These are phyloP conservation scores for Mortierella sp. DNA, from an alignment of 371 early-diverging fungal species.

Conservation along the genomic window DNA sequence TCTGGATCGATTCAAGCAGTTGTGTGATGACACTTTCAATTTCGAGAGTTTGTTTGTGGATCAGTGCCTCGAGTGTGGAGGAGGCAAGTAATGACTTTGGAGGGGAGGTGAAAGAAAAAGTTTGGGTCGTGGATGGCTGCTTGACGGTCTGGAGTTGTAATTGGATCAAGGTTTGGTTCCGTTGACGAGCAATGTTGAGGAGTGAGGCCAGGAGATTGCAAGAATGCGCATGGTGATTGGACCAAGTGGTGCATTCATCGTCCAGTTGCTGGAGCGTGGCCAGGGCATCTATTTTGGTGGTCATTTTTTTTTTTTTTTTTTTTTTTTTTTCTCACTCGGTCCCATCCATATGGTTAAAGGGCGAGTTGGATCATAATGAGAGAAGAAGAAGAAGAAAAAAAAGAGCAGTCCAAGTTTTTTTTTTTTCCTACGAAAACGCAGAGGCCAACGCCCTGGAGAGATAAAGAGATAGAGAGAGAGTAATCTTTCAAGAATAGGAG, in stretches of 20 bases:
- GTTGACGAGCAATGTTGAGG: constrained; percentile 45
- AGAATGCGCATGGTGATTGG: constrained; percentile 42
- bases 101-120: not conserved
- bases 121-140: not conserved
- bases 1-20: constrained; percentile 30
- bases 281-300: constrained; percentile 26
- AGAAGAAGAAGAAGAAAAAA: no score
- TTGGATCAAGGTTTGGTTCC: constrained; percentile 39
- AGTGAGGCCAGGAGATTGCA: constrained; percentile 44
- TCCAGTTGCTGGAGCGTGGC: constrained; percentile 37
- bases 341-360: no score
- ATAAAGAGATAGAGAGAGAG: no score
- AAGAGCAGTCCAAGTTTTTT: no score
- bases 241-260: constrained; percentile 46
- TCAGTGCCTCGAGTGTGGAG: constrained; percentile 22
- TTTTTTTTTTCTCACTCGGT: no score
- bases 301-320: no score
- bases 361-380: no score
- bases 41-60: constrained; percentile 47
- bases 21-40: constrained; percentile 37
- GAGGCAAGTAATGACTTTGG: constrained; percentile 20
- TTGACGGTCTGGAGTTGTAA: constrained; percentile 18
- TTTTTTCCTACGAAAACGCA: no score
- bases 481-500: no score
- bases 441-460: no score